Evolutionary conservation across 805 yeast species (phyloP), one percentile per base, ranked within the genome.

Genomic region (Spathaspora girioi): DNA sequence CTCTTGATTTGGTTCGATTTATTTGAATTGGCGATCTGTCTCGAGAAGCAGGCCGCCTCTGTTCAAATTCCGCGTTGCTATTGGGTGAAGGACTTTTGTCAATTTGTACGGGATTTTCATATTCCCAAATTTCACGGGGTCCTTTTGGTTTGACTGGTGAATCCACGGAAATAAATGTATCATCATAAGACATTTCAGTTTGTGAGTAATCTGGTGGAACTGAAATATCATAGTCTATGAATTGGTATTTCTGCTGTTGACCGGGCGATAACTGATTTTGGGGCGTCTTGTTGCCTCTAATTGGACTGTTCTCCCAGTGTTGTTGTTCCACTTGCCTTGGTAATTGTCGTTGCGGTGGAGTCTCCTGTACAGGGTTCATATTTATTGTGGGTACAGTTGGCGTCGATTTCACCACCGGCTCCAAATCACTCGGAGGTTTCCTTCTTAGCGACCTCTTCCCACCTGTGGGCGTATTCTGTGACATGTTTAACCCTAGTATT

Each of bases 121-220:
- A 73, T 15, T 68, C 71, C 5, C 74, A 70, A 19, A 73, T 56
- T 43, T 65, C 69, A 56, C 68, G 66, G 1, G 78, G 78, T 1
- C 78, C 78, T 64, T 63, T 71, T 1, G 72, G 77, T 43, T 64
- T 64, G 15, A 23, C 6, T 3, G 75, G 72, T 38, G 70, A 66
- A 4, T 67, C 72, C 48, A 52, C 55, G 17, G 67, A 63, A 38
- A 56, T 43, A 38, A 58, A 57, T 23, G 70, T 55, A 18, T 62
- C 68, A 20, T 64, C 65, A 17, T 43, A 41, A n/a, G 51, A 53
- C n/a, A 50, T 45, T 6, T 55, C 60, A 27, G 43, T 48, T 35
- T 42, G 31, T 12, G 38, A 46, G 29, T 17, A 3, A 15, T 35
- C 32, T 15, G 40, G 29, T 23, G 26, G 10, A 5, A 23, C 32